These are phyloP conservation scores for Zhuliangozyma parablackwelliae DNA, from an alignment of 1,139 yeast genomes.

Conservation along the genomic window DNA sequence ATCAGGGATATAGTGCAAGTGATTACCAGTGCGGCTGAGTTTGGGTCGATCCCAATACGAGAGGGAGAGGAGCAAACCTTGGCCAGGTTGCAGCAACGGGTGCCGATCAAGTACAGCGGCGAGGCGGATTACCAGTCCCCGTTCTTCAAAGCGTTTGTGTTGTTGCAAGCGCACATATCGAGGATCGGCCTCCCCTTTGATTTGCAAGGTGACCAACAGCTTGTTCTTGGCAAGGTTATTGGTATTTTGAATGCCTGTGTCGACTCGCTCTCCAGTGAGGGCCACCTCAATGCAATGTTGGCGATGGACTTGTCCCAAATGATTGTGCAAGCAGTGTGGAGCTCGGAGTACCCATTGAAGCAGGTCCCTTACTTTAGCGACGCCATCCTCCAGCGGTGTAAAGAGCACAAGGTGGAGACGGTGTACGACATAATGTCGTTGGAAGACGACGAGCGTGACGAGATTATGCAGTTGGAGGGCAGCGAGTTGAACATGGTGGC, in stretches of 20 bases:
- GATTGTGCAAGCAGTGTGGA: constrained; percentile 87
- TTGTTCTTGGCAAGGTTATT: constrained; percentile 46
- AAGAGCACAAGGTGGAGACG: constrained; percentile 53
- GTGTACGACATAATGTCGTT: constrained; percentile 83
- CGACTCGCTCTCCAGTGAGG: constrained; percentile 78
- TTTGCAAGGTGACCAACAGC: constrained; percentile 50
- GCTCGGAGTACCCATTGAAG: constrained; percentile 68
- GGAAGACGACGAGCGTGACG: constrained; percentile 74
- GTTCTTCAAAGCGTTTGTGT: constrained; percentile 63
- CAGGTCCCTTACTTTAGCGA: constrained; percentile 71
- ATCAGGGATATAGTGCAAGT: constrained; percentile 63
- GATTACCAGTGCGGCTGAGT: constrained; percentile 65
- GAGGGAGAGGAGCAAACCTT: constrained; percentile 50
- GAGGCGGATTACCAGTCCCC: constrained; percentile 46
- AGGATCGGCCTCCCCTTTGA: constrained; percentile 55
- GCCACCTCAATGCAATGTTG: constrained; percentile 68
- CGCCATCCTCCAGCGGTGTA: constrained; percentile 56
- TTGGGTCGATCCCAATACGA: constrained; percentile 59
- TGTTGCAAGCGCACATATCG: constrained; percentile 79
- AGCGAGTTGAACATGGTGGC: constrained; percentile 62
- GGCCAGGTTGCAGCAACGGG: constrained; percentile 45
- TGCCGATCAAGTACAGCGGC: constrained; percentile 53
- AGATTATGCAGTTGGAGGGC: constrained; percentile 53
- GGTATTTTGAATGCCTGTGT: constrained; percentile 62
- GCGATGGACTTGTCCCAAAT: constrained; percentile 90